Base-by-base conservation (phyloP, 2,329 filamentous ascomycete genomes). In the Fusarium praegraminearum region DNA sequence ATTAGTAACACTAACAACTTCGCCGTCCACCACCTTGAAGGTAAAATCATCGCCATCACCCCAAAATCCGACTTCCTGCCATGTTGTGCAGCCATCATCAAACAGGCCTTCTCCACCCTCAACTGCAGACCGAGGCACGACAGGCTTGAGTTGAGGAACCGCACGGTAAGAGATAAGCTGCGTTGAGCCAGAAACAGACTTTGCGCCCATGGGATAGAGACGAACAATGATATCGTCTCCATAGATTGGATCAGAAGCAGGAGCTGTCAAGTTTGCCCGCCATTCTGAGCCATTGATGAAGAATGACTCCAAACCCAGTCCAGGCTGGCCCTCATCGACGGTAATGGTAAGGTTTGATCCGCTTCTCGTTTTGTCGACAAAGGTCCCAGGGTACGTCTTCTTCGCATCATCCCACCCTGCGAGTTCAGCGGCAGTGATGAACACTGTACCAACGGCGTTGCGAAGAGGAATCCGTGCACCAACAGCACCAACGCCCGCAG, bases 401-500 rank as follows among this genome's bases (percentile, higher is more conserved):
- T 59, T 45, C 0, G 74, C 74, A 13, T 67, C 73, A 3, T 74
- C 73, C 0, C 56, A 65, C 0, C 66, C 73, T 0, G 74, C 74
- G 2, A 52, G 33, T 50, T 76, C 73, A 6, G 66, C 62, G 11
- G 73, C 68, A 2, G 68, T 65, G 7, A 75, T 46, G 1, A 76
- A 73, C 5, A 52, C 45, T 5, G 64, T 67, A 3, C 68, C 71
- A 5, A 73, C 38, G 7, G 55, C 15, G 3, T 70, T 55, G 3
- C 72, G 65, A 1, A 76, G 53, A 3, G 65, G 57, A 46, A 62
- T 69, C 7, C 66, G 65, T 1, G 57, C 72, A 0, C 45, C 11
- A 9, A 72, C 58, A 3, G 75, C 73, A 0, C 66, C 67, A 0
- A 52, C 32, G 0, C 77, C 76, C 2, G 75, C 76, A 3, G 74